Evolutionary conservation across 352 stramenopile genomes (phyloP).

Genomic region (Phytopythium delawarense): DNA sequence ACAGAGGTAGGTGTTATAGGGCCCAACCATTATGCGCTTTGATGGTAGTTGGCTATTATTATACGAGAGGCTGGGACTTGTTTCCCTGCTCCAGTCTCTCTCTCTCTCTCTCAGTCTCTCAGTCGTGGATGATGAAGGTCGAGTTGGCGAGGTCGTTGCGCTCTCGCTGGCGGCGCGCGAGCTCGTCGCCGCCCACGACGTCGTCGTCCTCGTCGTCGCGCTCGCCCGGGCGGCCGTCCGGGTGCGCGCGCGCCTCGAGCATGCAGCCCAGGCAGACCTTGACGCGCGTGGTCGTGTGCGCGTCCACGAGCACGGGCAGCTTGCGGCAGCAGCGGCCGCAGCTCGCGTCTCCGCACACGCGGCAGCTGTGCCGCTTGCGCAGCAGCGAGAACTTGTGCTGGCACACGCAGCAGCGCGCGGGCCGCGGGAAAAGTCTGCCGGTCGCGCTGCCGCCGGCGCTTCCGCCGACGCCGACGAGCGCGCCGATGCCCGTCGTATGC

Average conservation of each 20-base stretch:
- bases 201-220: slow-evolving; percentile 9
- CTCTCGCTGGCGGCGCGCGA: slow-evolving; percentile 24
- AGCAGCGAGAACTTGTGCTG: slow-evolving; percentile 68
- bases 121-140: slow-evolving; percentile 69
- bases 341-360: slow-evolving; percentile 59
- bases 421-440: slow-evolving; percentile 15
- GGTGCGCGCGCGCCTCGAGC: slow-evolving; percentile 55
- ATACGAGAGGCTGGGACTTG: no score
- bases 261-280: slow-evolving; percentile 80
- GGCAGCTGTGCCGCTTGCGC: slow-evolving; percentile 73
- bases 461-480: background rate
- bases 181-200: slow-evolving; percentile 48
- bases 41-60: background rate
- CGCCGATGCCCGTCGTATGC: background rate
- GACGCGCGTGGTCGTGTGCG: slow-evolving; percentile 52
- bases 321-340: slow-evolving; percentile 75
- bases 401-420: slow-evolving; percentile 57
- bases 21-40: no score
- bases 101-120: slow-evolving; percentile 28
- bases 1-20: no score
- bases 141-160: slow-evolving; percentile 47
- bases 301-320: slow-evolving; percentile 61
- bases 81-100: background rate
- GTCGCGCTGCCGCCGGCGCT: background rate
- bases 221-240: slow-evolving; percentile 24